Evolutionary conservation across 768 basidiomycete genomes (phyloP).

Genomic region (Lenzites betulinus): DNA sequence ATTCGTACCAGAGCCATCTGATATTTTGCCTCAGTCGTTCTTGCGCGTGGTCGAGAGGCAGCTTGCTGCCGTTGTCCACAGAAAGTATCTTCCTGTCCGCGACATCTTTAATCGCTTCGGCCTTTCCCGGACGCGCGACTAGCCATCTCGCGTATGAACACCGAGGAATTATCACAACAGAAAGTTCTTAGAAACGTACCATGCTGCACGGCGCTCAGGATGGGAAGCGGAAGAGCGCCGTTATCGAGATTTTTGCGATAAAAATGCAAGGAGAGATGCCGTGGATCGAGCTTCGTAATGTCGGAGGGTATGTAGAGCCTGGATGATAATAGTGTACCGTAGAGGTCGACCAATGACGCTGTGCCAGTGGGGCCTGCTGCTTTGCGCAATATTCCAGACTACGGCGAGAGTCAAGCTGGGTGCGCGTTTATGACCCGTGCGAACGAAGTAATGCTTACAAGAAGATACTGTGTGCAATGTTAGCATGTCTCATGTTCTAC

Average conservation of each 20-base stretch:
- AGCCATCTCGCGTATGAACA: neutral
- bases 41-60: conserved; percentile 12
- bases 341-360: conserved; percentile 30
- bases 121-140: conserved; percentile 21
- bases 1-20: conserved; percentile 31
- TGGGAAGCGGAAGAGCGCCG: conserved; percentile 28
- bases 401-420: neutral
- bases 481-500: too few relatives aligned
- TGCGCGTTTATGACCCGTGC: neutral
- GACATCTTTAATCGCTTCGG: conserved; percentile 6
- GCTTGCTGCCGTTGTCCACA: conserved; percentile 1
- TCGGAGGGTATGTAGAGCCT: conserved; percentile 28
- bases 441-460: conserved; percentile 10
- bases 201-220: conserved; percentile 31
- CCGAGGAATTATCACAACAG: too few relatives aligned
- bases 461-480: conserved; percentile 21
- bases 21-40: conserved; percentile 9
- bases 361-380: conserved; percentile 25
- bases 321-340: conserved; percentile 28
- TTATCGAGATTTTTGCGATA: conserved; percentile 26
- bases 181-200: conserved; percentile 8
- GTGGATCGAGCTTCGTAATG: conserved; percentile 22
- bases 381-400: conserved; percentile 27
- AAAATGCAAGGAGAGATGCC: conserved; percentile 27
- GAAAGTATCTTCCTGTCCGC: conserved; percentile 11